Evolutionary conservation across 2,329 filamentous ascomycete species (phyloP).

Genomic region (Cephalotrichum gorgonifer): DNA sequence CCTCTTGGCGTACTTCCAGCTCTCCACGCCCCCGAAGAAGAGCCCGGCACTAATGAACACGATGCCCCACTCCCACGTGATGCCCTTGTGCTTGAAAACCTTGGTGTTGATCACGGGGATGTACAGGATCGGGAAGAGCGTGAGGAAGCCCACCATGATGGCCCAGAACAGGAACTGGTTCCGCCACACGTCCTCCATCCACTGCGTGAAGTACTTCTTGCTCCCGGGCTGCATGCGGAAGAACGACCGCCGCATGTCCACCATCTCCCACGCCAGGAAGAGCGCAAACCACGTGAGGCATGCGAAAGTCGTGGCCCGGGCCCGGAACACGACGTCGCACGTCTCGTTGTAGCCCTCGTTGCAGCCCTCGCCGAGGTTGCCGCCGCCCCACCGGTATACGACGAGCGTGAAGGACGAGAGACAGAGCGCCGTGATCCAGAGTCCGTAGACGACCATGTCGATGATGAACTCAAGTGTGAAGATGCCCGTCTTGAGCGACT

Average conservation of each 20-base stretch:
- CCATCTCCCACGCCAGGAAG: constrained; percentile 71
- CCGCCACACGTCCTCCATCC: constrained; percentile 57
- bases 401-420: constrained; percentile 54
- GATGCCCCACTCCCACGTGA: constrained; percentile 54
- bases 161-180: constrained; percentile 65
- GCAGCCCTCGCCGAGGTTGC: constrained; percentile 47
- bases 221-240: constrained; percentile 61
- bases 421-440: constrained; percentile 58
- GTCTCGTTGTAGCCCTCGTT: constrained; percentile 43
- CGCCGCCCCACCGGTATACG: constrained; percentile 51
- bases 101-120: constrained; percentile 48
- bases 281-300: constrained; percentile 68
- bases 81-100: constrained; percentile 51
- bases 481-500: constrained; percentile 48
- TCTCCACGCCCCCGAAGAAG: constrained; percentile 48
- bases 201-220: constrained; percentile 52
- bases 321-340: constrained; percentile 58
- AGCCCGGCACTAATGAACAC: constrained; percentile 41
- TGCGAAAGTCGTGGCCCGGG: constrained; percentile 63
- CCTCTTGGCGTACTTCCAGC: constrained; percentile 50
- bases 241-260: constrained; percentile 61
- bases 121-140: constrained; percentile 43
- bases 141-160: constrained; percentile 36
- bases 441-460: constrained; percentile 58
- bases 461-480: constrained; percentile 57